phyloP scores from a whole-genome alignment of 2,329 filamentous ascomycete genomes.

The Trichoderma koningii region DNA sequence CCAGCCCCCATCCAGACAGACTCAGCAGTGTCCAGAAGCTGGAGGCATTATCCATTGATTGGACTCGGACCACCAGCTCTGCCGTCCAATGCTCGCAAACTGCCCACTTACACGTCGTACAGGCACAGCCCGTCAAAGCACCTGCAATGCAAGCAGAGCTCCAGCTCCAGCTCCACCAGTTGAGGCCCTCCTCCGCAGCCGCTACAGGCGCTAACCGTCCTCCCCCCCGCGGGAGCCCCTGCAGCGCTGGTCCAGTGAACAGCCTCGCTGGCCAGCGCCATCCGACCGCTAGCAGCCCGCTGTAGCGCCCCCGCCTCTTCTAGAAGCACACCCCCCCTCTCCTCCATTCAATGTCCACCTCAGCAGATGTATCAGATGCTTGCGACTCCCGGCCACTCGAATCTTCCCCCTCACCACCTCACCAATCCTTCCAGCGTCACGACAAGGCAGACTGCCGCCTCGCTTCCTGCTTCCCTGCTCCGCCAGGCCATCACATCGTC shows the following conservation, averaged over 20 bases:
- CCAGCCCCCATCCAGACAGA: not conserved
- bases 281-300: constrained; percentile 5
- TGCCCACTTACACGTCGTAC: too few relatives aligned
- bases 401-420: not conserved
- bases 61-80: not conserved
- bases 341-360: too few relatives aligned
- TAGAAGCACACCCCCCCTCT: constrained; percentile 8
- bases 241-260: constrained; percentile 20
- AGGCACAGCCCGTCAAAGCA: not conserved
- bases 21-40: not conserved
- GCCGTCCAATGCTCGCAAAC: not conserved
- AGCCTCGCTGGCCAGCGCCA: constrained; percentile 32
- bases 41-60: not conserved
- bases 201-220: not conserved
- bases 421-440: not conserved
- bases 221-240: not conserved
- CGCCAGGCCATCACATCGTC: not conserved
- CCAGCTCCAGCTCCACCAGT: not conserved
- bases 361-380: too few relatives aligned
- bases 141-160: not conserved
- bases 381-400: not conserved
- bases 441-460: constrained; percentile 26
- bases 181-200: not conserved
- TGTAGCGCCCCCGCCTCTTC: constrained; percentile 11
- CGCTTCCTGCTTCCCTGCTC: not conserved